A percentile compares a stretch with the other conserved stretches of the same genome.
phyloP scores from a whole-genome alignment of 257 asterid genomes.

The Verbascum thapsus region DNA sequence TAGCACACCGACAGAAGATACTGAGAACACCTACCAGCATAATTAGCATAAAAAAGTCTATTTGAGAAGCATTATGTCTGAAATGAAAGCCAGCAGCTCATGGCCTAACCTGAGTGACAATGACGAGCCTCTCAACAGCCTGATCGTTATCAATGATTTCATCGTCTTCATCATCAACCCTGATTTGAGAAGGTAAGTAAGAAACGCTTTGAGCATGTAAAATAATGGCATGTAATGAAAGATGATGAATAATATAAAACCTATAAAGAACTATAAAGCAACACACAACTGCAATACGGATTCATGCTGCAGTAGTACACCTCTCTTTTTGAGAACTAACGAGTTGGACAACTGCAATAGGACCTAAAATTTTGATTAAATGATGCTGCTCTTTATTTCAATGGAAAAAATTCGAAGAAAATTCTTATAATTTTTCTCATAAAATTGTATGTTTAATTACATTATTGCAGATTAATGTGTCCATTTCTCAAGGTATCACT shows the following conservation, averaged over 20 bases:
- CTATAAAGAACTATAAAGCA: background rate
- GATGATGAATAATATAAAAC: background rate
- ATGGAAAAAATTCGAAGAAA: no score
- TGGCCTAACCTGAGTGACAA: constrained; percentile 77
- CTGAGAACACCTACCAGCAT: constrained; percentile 9
- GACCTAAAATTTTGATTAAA: no score
- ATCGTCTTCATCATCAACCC: constrained; percentile 76
- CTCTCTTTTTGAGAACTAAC: constrained; percentile 19
- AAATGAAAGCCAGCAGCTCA: constrained; percentile 22
- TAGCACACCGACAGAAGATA: constrained; percentile 3
- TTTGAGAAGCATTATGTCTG: constrained; percentile 17
- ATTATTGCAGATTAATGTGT: no score
- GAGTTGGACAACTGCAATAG: background rate
- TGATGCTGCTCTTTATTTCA: no score
- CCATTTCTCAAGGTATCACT: no score
- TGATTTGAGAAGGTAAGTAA: constrained; percentile 24
- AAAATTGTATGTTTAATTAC: no score
- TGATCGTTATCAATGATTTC: constrained; percentile 63
- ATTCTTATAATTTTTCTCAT: no score
- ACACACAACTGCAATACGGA: background rate
- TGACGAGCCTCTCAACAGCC: constrained; percentile 77
- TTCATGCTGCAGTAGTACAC: constrained; percentile 4
- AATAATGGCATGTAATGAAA: constrained; percentile 14
- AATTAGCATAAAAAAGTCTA: background rate
- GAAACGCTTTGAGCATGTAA: constrained; percentile 13